Conservation (phyloP, 176 grass and related monocot species). For the Musa schizocarpa region DNA sequence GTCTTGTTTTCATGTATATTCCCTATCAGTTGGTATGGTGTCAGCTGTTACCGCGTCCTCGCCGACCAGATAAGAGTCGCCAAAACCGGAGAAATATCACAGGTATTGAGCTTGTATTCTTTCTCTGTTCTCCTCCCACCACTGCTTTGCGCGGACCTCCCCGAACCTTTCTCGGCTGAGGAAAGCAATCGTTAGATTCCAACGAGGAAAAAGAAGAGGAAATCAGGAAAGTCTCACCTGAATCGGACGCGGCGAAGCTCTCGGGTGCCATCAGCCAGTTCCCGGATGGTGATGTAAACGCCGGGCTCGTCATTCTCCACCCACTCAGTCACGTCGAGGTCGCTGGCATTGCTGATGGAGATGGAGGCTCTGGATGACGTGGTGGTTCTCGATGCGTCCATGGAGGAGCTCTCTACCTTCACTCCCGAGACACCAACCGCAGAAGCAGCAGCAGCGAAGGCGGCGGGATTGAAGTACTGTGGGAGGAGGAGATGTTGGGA, state of each 20-base stretch:
- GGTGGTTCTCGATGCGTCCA: slow-evolving; percentile 63
- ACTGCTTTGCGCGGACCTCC: slow-evolving; percentile 78
- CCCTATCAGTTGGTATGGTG: no score
- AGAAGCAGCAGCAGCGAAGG: slow-evolving; percentile 6
- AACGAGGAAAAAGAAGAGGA: not conserved
- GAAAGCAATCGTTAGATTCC: not conserved
- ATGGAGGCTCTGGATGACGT: slow-evolving; percentile 73
- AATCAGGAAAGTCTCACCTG: slow-evolving; percentile 28
- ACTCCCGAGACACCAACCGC: slow-evolving; percentile 9
- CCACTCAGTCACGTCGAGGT: slow-evolving; percentile 64
- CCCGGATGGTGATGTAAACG: slow-evolving; percentile 92
- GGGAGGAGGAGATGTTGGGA: slow-evolving; percentile 70
- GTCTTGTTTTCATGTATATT: no score
- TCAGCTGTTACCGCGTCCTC: no score
- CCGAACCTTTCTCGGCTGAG: slow-evolving; percentile 86
- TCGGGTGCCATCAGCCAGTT: slow-evolving; percentile 79
- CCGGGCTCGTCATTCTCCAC: slow-evolving; percentile 89
- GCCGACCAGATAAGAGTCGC: no score
- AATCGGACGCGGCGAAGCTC: slow-evolving; percentile 88
- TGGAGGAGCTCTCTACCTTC: slow-evolving; percentile 11
- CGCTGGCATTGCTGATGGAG: slow-evolving; percentile 88
- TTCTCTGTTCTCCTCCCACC: slow-evolving; percentile 93
- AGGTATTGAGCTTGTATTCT: slow-evolving; percentile 83
- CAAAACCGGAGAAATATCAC: slow-evolving; percentile 7
- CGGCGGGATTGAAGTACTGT: slow-evolving; percentile 45